Evolutionary conservation across 1,284 basidiomycete genomes (phyloP).

Genomic region (Uromyces viciae-fabae): DNA sequence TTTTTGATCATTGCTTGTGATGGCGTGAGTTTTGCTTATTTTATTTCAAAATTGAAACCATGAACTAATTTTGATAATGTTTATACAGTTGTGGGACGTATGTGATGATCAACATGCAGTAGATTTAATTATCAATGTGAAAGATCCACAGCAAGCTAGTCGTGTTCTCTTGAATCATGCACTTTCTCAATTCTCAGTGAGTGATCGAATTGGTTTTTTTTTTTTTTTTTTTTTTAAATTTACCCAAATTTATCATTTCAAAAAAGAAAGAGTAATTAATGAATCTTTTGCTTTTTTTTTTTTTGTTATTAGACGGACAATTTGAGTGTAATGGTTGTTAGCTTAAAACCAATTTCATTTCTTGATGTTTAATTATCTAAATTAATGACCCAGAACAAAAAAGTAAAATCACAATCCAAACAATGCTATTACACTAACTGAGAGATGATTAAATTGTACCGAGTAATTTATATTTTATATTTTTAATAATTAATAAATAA

Average conservation of each 20-base stretch:
- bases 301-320: conserved; percentile 37
- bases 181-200: conserved; percentile 56
- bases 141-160: conserved; percentile 79
- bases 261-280: not conserved
- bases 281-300: not conserved
- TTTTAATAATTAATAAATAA: too few species aligned
- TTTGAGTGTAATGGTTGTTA: conserved; percentile 40
- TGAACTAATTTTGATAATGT: not conserved
- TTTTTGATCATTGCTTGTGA: conserved; percentile 96
- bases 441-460: too few species aligned
- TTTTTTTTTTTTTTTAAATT: not conserved
- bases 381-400: not conserved
- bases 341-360: conserved; percentile 38
- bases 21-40: conserved; percentile 65
- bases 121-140: conserved; percentile 70
- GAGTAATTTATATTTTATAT: too few species aligned
- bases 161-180: conserved; percentile 77
- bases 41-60: not conserved
- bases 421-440: too few species aligned
- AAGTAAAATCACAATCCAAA: not conserved
- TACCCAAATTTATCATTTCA: not conserved
- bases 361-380: conserved; percentile 24
- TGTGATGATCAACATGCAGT: conserved; percentile 86
- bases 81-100: conserved; percentile 86
- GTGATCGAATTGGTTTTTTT: not conserved